phyloP scores from a whole-genome alignment of 176 grass and related monocot species.

The Chloris gayana region DNA sequence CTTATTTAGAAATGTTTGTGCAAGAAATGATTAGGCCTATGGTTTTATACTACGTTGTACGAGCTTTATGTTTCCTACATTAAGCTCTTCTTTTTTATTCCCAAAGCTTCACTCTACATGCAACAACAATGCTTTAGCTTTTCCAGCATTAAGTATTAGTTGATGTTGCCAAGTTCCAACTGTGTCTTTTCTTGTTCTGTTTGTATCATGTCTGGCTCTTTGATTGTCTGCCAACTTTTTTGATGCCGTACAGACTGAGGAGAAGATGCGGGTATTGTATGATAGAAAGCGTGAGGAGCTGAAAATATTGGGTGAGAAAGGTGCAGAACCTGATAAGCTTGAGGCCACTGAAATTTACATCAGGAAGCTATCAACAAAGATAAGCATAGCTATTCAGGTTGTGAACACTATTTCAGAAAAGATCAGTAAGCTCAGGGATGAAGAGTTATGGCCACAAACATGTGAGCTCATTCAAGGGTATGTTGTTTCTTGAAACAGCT shows the following conservation, averaged over 20 bases:
- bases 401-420: conserved; percentile 83
- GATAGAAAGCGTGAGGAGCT: conserved; percentile 70
- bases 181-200: not conserved
- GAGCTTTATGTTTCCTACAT: conserved; percentile 25
- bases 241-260: conserved; percentile 63
- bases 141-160: not conserved
- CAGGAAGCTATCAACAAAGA: conserved; percentile 90
- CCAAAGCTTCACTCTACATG: not conserved
- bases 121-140: conserved; percentile 18
- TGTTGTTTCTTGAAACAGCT: conserved; percentile 23
- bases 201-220: not conserved
- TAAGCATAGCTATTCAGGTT: conserved; percentile 96
- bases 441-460: conserved; percentile 95
- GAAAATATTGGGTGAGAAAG: conserved; percentile 72
- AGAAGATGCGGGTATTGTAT: conserved; percentile 75
- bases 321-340: conserved; percentile 84
- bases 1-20: not conserved
- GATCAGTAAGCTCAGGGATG: conserved; percentile 91
- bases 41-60: not conserved
- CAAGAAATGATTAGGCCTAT: conserved; percentile 20
- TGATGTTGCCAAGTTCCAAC: conserved; percentile 15
- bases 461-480: conserved; percentile 95
- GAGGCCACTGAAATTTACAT: conserved; percentile 63
- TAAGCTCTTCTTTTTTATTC: not conserved
- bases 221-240: conserved; percentile 7